These are phyloP conservation scores for Neurospora sp. DNA, from an alignment of 495 filamentous ascomycete genomes.

Conservation along the genomic window DNA sequence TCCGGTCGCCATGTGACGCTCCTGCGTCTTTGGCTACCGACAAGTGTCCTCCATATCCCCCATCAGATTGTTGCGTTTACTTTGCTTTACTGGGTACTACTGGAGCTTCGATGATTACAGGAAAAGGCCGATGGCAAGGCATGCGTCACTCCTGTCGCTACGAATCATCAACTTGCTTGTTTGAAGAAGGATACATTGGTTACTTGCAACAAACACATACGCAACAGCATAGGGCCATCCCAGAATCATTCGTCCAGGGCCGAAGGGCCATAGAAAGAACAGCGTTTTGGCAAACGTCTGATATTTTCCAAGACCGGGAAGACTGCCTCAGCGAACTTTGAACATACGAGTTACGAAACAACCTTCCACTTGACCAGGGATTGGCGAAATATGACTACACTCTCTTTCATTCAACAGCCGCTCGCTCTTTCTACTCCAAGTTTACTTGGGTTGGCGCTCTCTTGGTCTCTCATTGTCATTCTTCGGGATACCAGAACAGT, in stretches of 20 bases:
- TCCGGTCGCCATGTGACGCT: neutral
- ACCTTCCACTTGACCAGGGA: neutral
- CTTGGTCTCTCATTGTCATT: neutral
- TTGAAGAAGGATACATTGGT: neutral
- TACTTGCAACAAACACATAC: neutral
- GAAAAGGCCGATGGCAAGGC: neutral
- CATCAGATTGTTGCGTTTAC: neutral
- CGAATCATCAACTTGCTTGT: neutral
- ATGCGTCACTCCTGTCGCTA: neutral
- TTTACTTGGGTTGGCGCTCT: neutral
- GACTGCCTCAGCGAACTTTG: neutral
- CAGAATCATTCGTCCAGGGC: neutral
- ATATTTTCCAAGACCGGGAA: neutral
- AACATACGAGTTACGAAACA: neutral
- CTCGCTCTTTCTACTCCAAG: neutral
- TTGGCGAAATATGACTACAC: neutral
- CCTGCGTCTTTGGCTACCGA: neutral
- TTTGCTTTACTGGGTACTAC: neutral
- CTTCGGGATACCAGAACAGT: neutral
- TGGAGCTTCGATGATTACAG: neutral
- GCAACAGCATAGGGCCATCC: neutral
- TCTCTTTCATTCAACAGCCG: neutral
- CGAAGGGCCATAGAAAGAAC: neutral
- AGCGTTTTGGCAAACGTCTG: neutral
- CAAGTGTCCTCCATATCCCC: neutral